Evolutionary conservation across 169 alveolate species (phyloP).

Genomic region (Plasmodium sp.): DNA sequence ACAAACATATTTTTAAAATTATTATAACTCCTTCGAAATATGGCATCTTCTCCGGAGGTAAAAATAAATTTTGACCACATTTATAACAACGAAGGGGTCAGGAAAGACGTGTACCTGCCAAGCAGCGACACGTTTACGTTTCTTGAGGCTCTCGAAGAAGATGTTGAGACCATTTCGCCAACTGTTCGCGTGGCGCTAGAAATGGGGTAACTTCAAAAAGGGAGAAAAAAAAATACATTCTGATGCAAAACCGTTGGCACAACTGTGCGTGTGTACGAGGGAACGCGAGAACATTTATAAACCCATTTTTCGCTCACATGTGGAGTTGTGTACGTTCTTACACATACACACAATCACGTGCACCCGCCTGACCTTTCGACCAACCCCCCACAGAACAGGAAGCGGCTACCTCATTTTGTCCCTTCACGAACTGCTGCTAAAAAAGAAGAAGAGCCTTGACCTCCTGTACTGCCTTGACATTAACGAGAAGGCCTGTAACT

Average conservation of each 20-base stretch:
- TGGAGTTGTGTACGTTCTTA: neutral
- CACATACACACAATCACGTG: neutral
- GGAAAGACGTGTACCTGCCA: slow-evolving; percentile 78
- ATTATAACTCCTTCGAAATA: neutral
- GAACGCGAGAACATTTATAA: neutral
- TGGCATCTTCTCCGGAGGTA: neutral
- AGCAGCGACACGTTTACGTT: slow-evolving; percentile 83
- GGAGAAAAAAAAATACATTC: neutral
- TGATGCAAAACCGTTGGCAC: neutral
- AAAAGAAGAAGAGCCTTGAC: slow-evolving; percentile 14
- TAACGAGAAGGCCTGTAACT: slow-evolving; percentile 48
- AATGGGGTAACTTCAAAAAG: slow-evolving; percentile 58
- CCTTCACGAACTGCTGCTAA: slow-evolving; percentile 28
- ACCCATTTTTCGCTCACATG: neutral
- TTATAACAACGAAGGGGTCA: slow-evolving; percentile 54
- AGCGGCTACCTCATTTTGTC: slow-evolving; percentile 50
- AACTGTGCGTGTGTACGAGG: neutral
- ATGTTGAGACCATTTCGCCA: slow-evolving; percentile 50
- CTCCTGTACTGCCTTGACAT: slow-evolving; percentile 61
- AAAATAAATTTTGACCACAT: slow-evolving; percentile 69
- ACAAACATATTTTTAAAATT: neutral
- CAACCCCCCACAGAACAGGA: slow-evolving; percentile 27
- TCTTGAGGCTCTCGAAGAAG: slow-evolving; percentile 77
- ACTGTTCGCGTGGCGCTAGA: slow-evolving; percentile 17
- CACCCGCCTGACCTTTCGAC: neutral